phyloP scores from a whole-genome alignment of 2,329 filamentous ascomycete genomes.

The Colletotrichum siamense region DNA sequence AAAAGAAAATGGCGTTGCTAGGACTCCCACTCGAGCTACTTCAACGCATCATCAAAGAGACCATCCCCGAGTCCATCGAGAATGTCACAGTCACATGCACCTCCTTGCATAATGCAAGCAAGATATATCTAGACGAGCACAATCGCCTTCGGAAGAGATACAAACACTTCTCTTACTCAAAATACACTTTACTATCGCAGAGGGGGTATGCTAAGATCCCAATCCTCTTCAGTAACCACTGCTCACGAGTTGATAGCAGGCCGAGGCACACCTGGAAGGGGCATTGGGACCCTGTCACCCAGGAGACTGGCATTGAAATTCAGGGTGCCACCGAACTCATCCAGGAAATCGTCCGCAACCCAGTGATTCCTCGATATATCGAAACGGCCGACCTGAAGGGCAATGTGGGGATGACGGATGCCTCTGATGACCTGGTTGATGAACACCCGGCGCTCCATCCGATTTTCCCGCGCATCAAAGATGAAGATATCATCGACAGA shows the following conservation, averaged over 20 bases:
- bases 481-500: background rate
- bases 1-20: background rate
- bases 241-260: background rate
- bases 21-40: background rate
- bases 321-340: background rate
- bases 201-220: background rate
- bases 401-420: background rate
- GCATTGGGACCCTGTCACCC: background rate
- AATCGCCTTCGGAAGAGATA: background rate
- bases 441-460: background rate
- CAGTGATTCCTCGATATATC: background rate
- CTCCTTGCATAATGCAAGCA: background rate
- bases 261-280: background rate
- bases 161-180: background rate
- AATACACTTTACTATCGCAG: background rate
- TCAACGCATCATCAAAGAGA: background rate
- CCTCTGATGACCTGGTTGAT: background rate
- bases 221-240: background rate
- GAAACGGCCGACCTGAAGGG: background rate
- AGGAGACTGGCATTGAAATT: background rate
- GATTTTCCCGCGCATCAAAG: background rate
- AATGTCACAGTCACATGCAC: background rate
- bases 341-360: background rate
- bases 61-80: background rate
- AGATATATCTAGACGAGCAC: background rate